A percentile compares a stretch with the other conserved stretches of the same genome.
These are phyloP conservation scores for Fusarium mangiferae DNA, from an alignment of 2,329 filamentous ascomycete genomes.

Conservation along the genomic window DNA sequence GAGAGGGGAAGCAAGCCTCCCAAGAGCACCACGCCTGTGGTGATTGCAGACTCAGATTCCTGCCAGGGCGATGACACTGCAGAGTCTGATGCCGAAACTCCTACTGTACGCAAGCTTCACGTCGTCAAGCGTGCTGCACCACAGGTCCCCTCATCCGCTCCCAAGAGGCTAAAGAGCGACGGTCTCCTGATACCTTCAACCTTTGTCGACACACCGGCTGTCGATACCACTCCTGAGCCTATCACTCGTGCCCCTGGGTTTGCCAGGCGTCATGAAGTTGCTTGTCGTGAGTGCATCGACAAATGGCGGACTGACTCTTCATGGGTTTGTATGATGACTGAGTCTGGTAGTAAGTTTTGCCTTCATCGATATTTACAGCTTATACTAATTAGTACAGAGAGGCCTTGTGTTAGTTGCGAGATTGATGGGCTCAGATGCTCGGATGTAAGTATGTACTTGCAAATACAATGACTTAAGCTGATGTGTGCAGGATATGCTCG, in stretches of 20 bases:
- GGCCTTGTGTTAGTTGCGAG: background rate
- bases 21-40: background rate
- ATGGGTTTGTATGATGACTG: background rate
- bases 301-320: background rate
- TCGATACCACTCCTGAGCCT: background rate
- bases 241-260: background rate
- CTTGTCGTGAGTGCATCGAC: background rate
- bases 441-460: background rate
- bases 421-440: background rate
- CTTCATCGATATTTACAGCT: background rate
- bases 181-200: background rate
- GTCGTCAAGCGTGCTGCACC: background rate
- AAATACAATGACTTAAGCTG: background rate
- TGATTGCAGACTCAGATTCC: background rate
- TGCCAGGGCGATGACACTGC: too few species aligned
- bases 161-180: background rate
- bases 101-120: too few species aligned
- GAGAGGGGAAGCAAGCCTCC: background rate
- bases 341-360: background rate
- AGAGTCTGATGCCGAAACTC: too few species aligned
- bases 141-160: background rate
- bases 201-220: fast-evolving
- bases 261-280: background rate
- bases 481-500: background rate
- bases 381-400: background rate